Base-by-base conservation (phyloP, 2,329 filamentous ascomycete species). In the Diaporthe vaccinii region DNA sequence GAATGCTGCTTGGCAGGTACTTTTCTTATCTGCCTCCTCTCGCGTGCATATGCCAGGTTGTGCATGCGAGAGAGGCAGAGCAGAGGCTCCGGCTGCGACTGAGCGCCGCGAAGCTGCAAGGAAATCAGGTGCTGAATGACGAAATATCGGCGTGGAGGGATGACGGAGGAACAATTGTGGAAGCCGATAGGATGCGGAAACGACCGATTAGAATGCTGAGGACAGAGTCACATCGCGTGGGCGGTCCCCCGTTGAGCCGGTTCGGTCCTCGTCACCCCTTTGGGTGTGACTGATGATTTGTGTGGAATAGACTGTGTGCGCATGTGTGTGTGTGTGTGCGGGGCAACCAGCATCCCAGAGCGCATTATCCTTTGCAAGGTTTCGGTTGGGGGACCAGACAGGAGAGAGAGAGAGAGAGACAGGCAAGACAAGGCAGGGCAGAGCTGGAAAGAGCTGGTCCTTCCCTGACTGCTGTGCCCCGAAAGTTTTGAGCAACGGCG, bases 201-300 rank as follows among this genome's bases (percentile, higher is more conserved):
- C 65, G 65, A 53, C 46, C 46, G 65, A 53, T 25, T 51, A 36
- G 46, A 53, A 49, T 31, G 46, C 20, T 53, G 31, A 68, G 28
- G 46, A 9, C 34, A 68, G 65, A 36, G 65, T 68, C 65, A 68
- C 65, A 68, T 68, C 65, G 65, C 34, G 46, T 68, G 65, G 39
- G 39, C 65, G 65, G 65, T 53, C 34, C 65, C 65, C 65, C 65
- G 65, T 68, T 68, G 65, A 53, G 61, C 62, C 62, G 62, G 62
- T 53, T 68, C 62, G 62, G 62, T 68, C 65, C 65, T 68, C 31
- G 34, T 53, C 46, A 68, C 46, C 62, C 65, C 46, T 46, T 68
- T 68, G 65, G 65, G 28, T 28, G 34, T 39, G 17, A 8, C 25
- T 6, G 59, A 6, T 10, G 8, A 12, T 10, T 4, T 4, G 59